Base-by-base conservation (phyloP, 805 yeast genomes). In the Blastobotrys parvus region DNA sequence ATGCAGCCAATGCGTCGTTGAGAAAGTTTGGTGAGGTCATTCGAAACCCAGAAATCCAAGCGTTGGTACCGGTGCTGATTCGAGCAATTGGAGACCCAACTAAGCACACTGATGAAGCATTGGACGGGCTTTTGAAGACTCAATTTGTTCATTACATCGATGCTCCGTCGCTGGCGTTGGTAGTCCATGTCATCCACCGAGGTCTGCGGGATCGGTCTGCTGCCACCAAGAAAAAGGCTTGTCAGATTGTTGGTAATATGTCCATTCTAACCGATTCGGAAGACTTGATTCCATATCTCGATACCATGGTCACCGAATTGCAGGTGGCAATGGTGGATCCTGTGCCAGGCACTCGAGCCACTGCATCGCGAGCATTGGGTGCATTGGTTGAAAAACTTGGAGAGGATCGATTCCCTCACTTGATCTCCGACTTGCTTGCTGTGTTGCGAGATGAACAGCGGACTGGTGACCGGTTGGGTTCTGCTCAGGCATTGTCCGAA, bases 221-320 rank as follows among this genome's bases (percentile, higher is more conserved):
- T 0, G 71, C 79, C 35, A 85, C 92, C 3, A 92, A 90, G 69
- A 78, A 84, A 61, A 87, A 87, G 62, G 90, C 97, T 0, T 89
- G 97, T 63, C 97, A 92, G 64, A 90, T 92, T 69, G 97, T 92
- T 23, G 99, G 99, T 49, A 92, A 92, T 59, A 92, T 92, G 97
- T 88, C 97, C 1, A 87, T 92, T 60, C 71, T 92, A 55, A 96
- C 94, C 15, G 97, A 90, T 55, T 71, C 86, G 15, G 77, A 75
- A 52, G 98, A 92, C 61, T 70, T 92, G 47, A 64, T 77, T 41
- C 97, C 96, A 20, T 92, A 92, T 64, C 68, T 92, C 55, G 74
- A 78, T 18, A 76, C 78, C 35, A 70, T 92, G 53, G 81, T 90
- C 35, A 71, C 78, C 8, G 96, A 88, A 54, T 74, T 92, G 47